Percentiles rank a stretch among this genome's conserved stretches.
Evolutionary conservation across 2,329 filamentous ascomycete genomes (phyloP).

Genomic region (Teratosphaeria epicoccoides): DNA sequence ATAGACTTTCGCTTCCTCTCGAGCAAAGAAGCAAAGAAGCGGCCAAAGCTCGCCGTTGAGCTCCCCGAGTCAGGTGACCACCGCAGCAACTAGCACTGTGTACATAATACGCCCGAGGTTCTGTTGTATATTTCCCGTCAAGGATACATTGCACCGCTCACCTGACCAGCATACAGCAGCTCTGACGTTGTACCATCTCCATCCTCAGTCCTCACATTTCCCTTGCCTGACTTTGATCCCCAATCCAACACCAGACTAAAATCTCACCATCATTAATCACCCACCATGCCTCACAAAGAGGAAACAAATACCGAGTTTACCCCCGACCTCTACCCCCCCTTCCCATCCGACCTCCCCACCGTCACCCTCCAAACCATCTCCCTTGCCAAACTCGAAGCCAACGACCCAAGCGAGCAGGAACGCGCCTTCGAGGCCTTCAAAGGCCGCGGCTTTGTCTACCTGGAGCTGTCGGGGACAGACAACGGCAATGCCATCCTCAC

Average conservation of each 20-base stretch:
- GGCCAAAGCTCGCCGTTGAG: background rate
- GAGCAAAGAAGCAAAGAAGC: background rate
- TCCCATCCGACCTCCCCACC: conserved; percentile 25
- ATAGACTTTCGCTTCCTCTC: too few relatives aligned
- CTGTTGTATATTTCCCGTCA: background rate
- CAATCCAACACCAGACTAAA: too few relatives aligned
- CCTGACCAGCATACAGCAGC: background rate
- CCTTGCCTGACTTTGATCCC: too few relatives aligned
- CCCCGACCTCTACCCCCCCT: conserved; percentile 29
- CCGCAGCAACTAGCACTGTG: background rate
- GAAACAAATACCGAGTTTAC: conserved; percentile 21
- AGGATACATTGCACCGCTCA: background rate
- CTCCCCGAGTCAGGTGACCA: too few relatives aligned
- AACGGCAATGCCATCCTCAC: conserved; percentile 19
- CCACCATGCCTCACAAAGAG: conserved; percentile 24
- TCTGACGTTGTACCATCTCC: background rate
- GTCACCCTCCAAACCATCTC: conserved; percentile 28
- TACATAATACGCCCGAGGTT: background rate
- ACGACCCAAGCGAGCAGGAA: conserved; percentile 27
- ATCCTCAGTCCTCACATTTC: background rate
- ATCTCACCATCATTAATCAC: background rate
- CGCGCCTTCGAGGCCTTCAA: conserved; percentile 33
- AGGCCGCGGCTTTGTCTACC: conserved; percentile 47
- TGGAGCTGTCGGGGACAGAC: conserved; percentile 34
- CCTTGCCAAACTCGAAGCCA: conserved; percentile 28